Conservation (phyloP, 306 rosid genomes). For the Pterocarpus macrocarpus region DNA sequence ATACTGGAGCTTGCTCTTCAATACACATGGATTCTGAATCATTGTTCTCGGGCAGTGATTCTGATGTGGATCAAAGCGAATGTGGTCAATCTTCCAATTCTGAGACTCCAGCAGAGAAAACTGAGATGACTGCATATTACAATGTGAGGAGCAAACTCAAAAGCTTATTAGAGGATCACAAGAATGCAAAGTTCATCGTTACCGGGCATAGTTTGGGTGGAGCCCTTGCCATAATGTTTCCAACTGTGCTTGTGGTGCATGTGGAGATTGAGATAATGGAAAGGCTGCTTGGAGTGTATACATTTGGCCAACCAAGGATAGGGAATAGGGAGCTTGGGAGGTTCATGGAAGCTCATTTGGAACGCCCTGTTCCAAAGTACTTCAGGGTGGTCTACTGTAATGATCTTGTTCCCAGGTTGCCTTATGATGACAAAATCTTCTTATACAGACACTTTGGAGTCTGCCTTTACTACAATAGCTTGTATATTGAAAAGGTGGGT, state of each 20-base stretch:
- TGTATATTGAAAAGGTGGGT: conserved; percentile 62
- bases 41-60: conserved; percentile 39
- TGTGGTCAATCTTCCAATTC: conserved; percentile 31
- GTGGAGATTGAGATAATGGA: conserved; percentile 68
- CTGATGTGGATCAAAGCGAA: conserved; percentile 31
- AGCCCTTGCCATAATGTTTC: conserved; percentile 77
- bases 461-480: conserved; percentile 80
- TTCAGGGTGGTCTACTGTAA: conserved; percentile 84
- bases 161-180: conserved; percentile 69
- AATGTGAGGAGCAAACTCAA: conserved; percentile 59
- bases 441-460: conserved; percentile 77
- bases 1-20: conserved; percentile 20
- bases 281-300: conserved; percentile 70
- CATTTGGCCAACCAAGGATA: conserved; percentile 86
- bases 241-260: conserved; percentile 70
- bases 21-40: conserved; percentile 20
- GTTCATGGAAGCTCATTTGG: conserved; percentile 70
- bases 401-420: conserved; percentile 84
- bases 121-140: conserved; percentile 65
- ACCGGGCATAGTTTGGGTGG: conserved; percentile 91
- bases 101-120: conserved; percentile 51
- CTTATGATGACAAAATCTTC: conserved; percentile 73
- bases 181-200: conserved; percentile 72
- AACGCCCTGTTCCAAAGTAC: conserved; percentile 60
- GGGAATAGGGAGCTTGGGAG: conserved; percentile 69